Base-by-base conservation (phyloP, 2,329 filamentous ascomycete genomes). In the Aspergillus tubingensis region DNA sequence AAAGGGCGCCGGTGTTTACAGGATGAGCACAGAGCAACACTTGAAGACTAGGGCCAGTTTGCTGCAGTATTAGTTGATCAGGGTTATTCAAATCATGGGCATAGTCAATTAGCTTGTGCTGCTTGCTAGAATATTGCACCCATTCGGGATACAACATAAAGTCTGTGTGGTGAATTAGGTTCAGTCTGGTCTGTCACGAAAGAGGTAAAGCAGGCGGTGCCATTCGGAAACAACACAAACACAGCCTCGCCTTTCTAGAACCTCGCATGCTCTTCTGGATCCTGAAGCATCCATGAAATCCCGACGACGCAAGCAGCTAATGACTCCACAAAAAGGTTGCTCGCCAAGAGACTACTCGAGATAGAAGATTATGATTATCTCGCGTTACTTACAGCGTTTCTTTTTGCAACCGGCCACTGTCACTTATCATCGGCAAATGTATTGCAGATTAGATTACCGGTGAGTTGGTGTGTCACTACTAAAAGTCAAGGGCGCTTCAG, bases 401-500 rank as follows among this genome's bases (percentile, higher is more conserved):
- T 5, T 11, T 19, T 21, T 21, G 5, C 17, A 10, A 19, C 17
- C 3, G 8, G 4, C 7, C 11, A 48, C 11, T 8, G 11, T 15
- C 11, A 23, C 5, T 17, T 44, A 32, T 55, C 39, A 17, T 36
- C 53, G 53, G 53, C 53, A 55, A 25, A 47, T 55, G 53, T 47
- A 55, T 25, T 32, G 53, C 43, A 55, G 27, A 44, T 44, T 30
- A 55, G 36, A 47, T 55, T 55, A 55, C 53, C 53, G 53, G 53
- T 55, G 53, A 55, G 53, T 52, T 17, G 50, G 17, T 17, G 30
- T 13, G 17, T 55, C n/a, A 41, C 32, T 27, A 30, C 32, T 36
- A 6, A 36, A 36, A 36, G 32, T 36, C 32, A 36, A 30, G 19
- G 23, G 38, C 25, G 53, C 39, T 32, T 41, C 53, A 44, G 30